Base-by-base conservation (phyloP, 108 stramenopile species). In the Halocafeteria seosinensis region DNA sequence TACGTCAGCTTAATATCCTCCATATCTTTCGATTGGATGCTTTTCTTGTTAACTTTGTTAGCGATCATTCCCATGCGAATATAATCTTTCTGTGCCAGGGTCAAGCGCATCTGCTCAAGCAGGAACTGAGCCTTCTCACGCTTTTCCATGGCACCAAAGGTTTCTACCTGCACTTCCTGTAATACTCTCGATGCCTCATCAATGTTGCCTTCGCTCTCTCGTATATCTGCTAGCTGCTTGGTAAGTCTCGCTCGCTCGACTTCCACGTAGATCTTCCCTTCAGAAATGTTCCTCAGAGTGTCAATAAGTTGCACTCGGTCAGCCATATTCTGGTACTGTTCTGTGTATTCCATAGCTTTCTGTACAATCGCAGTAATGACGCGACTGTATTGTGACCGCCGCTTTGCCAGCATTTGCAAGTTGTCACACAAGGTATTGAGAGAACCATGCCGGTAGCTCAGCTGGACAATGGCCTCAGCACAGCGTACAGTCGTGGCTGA, bases 161-260 rank as follows among this genome's bases (percentile, higher is more conserved):
- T 98, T 80, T 98, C 97, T 1, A 95, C 97, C 62, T 93, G 89
- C 34, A 94, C 94, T 68, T 95, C 94, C 68, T 95, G 94, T 59
- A 98, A 74, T 11, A 90, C 80, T 37, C 85, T 81, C 23, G 88
- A 86, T 1, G 97, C 94, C 8, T 59, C 78, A 47, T 75, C 76
- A 38, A 93, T 72, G 55, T 88, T 79, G 9, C 90, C 92, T 26
- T 77, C 83, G 62, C 32, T 59, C 67, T 81, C 87, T 70, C 80
- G 79, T 55, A 93, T 77, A 37, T 71, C 73, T 28, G 90, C 85
- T 59, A 90, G 62, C 38, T 78, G 77, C 27, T 87, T 65, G 1
- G 93, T 92, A 55, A 95, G 76, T 31, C 88, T 71, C 0, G 92
- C 92, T 1, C 88, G 81, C 75, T 95, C 91, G 5, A 76, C 91